Evolutionary conservation across 768 basidiomycete genomes (phyloP), one percentile per base, ranked within the genome.

Genomic region (Russula olivacea): DNA sequence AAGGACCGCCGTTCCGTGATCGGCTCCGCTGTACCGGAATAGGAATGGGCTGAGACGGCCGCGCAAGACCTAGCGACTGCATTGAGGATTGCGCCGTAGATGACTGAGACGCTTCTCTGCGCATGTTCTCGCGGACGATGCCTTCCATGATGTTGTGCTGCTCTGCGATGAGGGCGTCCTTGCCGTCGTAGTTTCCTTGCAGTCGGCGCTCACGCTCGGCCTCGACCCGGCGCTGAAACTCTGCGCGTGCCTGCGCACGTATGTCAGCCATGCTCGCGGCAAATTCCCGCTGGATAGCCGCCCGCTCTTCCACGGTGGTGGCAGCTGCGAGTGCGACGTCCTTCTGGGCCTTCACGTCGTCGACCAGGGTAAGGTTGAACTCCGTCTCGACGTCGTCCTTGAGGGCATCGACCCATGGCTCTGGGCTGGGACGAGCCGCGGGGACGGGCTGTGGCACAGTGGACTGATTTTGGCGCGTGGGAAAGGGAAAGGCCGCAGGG

Each of bases 181-280:
- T 64, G 47, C 63, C 63, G 19, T 55, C 28, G n/a, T 60, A 64
- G 30, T 64, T 55, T 19, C 53, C 54, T 15, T 43, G 53, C 21
- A 64, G 54, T 19, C 63, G 63, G 14, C 63, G 63, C 14, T 64
- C 63, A 9, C 58, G 63, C 21, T 64, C 63, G 32, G 63, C 58
- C 58, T 64, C 63, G 48, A 64, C 63, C 40, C 63, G 30, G 40
- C 63, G 63, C 54, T 64, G 63, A 41, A 64, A 60, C 58, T 64
- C 63, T 2, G 49, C 49, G 10, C 63, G 58, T 34, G 63, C 63
- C 48, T 55, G 58, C 14, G 54, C 63, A 28, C 58, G 58, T n/a
- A 64, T 64, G 25, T 64, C 63, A 47, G 49, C 53, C 63, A 64
- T 64, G 63, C 63, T 60, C 32, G 60, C 63, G 23, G 60, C 41